Evolutionary conservation across 2,329 filamentous ascomycete genomes (phyloP), one percentile per base, ranked within the genome.

Genomic region (Alternaria gaisen): DNA sequence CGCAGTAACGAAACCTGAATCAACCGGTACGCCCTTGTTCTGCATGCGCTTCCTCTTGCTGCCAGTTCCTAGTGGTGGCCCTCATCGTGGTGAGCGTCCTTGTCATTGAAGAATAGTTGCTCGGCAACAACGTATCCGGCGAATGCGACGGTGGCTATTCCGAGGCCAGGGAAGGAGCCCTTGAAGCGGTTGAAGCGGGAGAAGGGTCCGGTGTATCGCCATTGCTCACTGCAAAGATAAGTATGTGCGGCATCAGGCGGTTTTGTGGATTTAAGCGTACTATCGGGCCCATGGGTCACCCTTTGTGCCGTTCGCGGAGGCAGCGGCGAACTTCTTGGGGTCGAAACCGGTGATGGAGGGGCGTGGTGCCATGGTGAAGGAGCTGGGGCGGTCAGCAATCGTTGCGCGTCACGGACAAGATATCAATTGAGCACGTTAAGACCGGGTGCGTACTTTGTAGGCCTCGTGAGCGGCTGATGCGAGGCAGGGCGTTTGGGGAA

Each of bases 271-370:
- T 14, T 18, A 44, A 43, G 44, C 85, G 71, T 83, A 90, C 88
- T 84, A 79, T 83, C 87, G 80, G 73, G 81, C 83, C 88, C 88
- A 90, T 63, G 88, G 88, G 75, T 90, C 88, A 71, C 82, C 83
- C 66, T 84, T 85, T 63, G 83, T 83, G 57, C 70, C 70, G 69
- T 82, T 85, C 66, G 88, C 87, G 71, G 91, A 84, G 46, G 93
- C 85, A 66, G 87, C 88, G 77, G 88, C 91, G 81, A 94, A 90
- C 81, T 92, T 91, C 79, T 88, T 88, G 75, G 93, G 86, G 83
- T 95, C 90, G 86, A 98, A 98, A 82, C 94, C 94, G 74, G 94
- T 97, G 81, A 96, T 88, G 86, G 92, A 93, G 77, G 87, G 85
- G 83, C 80, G 80, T 66, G 81, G 77, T 70, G 84, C 80, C 85